Conservation (phyloP, 768 basidiomycete genomes). For the Galerina marginata region DNA sequence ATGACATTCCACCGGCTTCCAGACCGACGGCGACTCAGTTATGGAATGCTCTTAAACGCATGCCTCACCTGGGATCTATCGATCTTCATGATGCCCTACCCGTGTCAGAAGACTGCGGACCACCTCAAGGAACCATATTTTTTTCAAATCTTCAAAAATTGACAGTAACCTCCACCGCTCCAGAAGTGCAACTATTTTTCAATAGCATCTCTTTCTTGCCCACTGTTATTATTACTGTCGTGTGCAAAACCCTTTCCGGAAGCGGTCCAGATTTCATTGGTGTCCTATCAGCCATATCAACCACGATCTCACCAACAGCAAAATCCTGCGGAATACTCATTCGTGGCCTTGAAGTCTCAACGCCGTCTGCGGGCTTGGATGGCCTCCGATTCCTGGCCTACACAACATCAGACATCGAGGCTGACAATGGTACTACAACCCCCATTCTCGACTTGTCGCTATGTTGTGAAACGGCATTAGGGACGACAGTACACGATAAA, state of each 20-base stretch:
- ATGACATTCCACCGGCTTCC: not conserved
- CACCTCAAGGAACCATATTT: not conserved
- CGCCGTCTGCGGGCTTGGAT: not conserved
- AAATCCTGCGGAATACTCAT: not conserved
- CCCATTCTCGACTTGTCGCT: not conserved
- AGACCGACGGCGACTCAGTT: constrained; percentile 1
- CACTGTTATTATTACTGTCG: not conserved
- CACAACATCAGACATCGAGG: not conserved
- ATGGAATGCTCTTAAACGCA: not conserved
- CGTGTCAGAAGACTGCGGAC: not conserved
- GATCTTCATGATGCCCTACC: constrained; percentile 5
- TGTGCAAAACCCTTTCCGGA: not conserved
- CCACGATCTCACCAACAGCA: not conserved
- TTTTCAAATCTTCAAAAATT: not conserved
- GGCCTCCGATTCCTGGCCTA: not conserved
- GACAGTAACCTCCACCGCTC: not conserved
- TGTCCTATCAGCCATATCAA: not conserved
- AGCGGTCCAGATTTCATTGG: not conserved
- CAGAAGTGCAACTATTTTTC: not conserved
- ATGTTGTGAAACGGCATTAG: too few species aligned
- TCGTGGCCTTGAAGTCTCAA: not conserved
- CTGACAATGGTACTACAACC: not conserved
- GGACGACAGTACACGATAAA: not conserved
- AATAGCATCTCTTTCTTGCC: not conserved
- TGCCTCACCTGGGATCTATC: constrained; percentile 3